Percentiles rank a stretch among this genome's conserved stretches.
Conservation (phyloP, 2,329 filamentous ascomycete species). For the Botryotinia narcissicola region DNA sequence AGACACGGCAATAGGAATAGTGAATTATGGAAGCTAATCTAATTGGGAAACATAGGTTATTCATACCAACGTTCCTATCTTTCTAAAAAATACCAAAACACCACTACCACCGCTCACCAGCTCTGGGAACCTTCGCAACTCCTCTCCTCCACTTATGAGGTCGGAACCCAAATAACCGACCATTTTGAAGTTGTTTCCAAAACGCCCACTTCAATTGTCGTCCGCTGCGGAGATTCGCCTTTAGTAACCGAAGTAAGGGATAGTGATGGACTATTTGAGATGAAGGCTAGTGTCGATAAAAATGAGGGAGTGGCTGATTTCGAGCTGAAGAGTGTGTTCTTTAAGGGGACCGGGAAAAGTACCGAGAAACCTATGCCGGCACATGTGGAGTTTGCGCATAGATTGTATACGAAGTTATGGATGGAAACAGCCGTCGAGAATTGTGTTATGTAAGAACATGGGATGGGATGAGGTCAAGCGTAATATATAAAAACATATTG, state of each 20-base stretch:
- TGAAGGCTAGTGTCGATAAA: slow-evolving; percentile 59
- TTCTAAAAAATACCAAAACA: slow-evolving; percentile 55
- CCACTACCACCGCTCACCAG: slow-evolving; percentile 54
- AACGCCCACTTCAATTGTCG: slow-evolving; percentile 56
- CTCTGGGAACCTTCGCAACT: slow-evolving; percentile 61
- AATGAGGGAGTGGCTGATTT: slow-evolving; percentile 63
- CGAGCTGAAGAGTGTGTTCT: slow-evolving; percentile 62
- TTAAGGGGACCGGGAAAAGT: slow-evolving; percentile 48
- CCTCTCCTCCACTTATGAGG: slow-evolving; percentile 54
- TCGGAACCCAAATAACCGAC: slow-evolving; percentile 64
- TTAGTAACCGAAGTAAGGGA: slow-evolving; percentile 53
- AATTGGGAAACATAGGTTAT: slow-evolving; percentile 40
- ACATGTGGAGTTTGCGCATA: slow-evolving; percentile 50
- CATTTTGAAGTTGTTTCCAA: slow-evolving; percentile 71
- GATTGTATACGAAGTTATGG: slow-evolving; percentile 54
- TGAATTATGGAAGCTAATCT: slow-evolving; percentile 12
- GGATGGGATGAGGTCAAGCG: not conserved
- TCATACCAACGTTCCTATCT: slow-evolving; percentile 57
- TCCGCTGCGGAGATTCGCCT: slow-evolving; percentile 66
- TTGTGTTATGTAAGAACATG: slow-evolving; percentile 24
- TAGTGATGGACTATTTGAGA: slow-evolving; percentile 66
- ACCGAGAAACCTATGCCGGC: slow-evolving; percentile 45
- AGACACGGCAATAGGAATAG: not conserved
- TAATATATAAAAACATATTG: not conserved
- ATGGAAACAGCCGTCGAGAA: slow-evolving; percentile 50